Evolutionary conservation across 768 basidiomycete species (phyloP), one percentile per base, ranked within the genome.

Genomic region (Chalciporus chontae): DNA sequence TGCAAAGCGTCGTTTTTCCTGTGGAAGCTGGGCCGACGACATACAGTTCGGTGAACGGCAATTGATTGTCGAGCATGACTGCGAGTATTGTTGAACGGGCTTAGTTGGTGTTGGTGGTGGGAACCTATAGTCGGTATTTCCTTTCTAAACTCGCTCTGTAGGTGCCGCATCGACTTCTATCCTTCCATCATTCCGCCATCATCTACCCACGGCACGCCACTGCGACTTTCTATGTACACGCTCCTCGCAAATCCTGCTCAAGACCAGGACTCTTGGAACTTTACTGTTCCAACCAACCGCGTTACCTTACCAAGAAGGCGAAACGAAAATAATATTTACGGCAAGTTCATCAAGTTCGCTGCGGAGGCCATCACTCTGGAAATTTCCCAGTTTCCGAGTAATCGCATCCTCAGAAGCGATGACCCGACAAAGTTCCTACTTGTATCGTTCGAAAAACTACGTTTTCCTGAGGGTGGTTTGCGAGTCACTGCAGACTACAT

Each of bases 1-100:
- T 63, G 61, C 81, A 84, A 3, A 85, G 72, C 0, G 84, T 85
- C 21, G 84, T 83, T 64, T 87, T 87, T n/a, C 85, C 85, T 11
- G 80, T 80, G 14, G 83, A 84, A 64, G 80, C 77, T 24, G 80
- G 79, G 6, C 79, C 80, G 41, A 81, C 64, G 38, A 83, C 61
- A 52, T 76, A 81, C 27, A 64, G n/a, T 40, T 65, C 64, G 27
- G 53, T 58, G 48, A 56, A 52, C 19, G 43, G 49, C n/a, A 37
- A 17, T 34, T 41, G 50, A 9, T 42, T 31, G 32, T 60, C 53
- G 36, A 49, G 18, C 63, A 65, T 64, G 41, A 40, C 40, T 31
- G 40, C 18, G 47, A 43, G 38, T 45, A 29, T 32, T 49, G 43
- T 40, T 31, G 55, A 42, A 26, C 27, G 39, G 36, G 26, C 42